Evolutionary conservation across 129 eudicot genomes (phyloP), one percentile per base, ranked within the genome.

Genomic region (Kitagawia praeruptora): DNA sequence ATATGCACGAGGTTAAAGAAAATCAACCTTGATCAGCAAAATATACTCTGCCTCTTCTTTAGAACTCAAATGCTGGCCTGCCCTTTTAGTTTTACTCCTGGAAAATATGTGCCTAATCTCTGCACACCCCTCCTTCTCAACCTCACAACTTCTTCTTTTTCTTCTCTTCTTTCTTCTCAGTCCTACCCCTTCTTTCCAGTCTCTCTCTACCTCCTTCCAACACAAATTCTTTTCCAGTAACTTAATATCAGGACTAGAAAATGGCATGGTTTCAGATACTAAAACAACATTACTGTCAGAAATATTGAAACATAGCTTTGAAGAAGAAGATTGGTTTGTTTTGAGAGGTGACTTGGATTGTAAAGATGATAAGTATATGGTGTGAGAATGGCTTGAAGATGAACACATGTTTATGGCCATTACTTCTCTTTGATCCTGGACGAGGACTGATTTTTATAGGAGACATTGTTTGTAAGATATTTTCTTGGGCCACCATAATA

Each of bases 81-180:
- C n/a, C 70, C 75, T 86, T 28, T 11, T 70, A 46, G 70, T 86
- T 23, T 18, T 70, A 54, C 54, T 25, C 61, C 25, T 79, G 0
- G 15, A 2, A 61, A 61, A 61, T 3, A 61, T 25, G 47, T 16
- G 37, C 23, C 53, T 73, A 39, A 37, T 48, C 4, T 73, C 84
- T 14, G 25, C 73, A 54, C 38, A 56, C 27, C 9, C 25, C 15
- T 44, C 70, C 31, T 63, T 40, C 46, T 42, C 69, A 76, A 47
- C 49, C 10, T 53, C 78, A 7, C 10, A 31, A 25, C 69, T 77
- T 70, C 78, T 82, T 73, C 80, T 86, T 54, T 71, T 86, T 78
- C 86, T 82, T 23, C 86, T 86, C 80, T 54, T 85, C 64, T 67
- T 85, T 76, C 88, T 85, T 64, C 88, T 85, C 63, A 34, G 41